Evolutionary conservation across 768 basidiomycete species (phyloP).

Genomic region (Porphyrellus cyaneotinctus): DNA sequence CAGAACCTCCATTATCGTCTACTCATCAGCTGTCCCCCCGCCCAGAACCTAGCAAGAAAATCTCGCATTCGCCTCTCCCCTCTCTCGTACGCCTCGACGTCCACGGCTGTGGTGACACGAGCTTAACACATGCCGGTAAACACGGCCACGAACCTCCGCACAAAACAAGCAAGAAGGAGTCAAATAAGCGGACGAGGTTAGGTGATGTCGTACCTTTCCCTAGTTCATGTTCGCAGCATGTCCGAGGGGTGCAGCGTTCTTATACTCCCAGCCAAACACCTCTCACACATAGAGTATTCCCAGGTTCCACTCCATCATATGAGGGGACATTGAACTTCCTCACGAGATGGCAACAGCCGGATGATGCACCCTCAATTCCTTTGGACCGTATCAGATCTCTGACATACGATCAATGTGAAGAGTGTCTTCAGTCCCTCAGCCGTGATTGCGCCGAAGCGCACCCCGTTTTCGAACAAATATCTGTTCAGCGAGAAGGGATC

Average conservation of each 20-base stretch:
- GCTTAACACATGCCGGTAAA: slow-evolving; percentile 2
- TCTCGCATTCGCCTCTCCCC: slow-evolving; percentile 6
- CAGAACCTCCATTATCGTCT: slow-evolving; percentile 11
- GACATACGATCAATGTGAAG: slow-evolving; percentile 16
- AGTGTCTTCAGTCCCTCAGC: slow-evolving; percentile 9
- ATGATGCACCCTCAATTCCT: not conserved
- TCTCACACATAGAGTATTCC: slow-evolving; percentile 5
- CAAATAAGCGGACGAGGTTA: not conserved
- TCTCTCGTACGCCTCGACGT: not conserved
- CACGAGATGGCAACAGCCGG: not conserved
- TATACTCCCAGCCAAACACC: slow-evolving; percentile 22
- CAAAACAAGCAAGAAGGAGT: slow-evolving; percentile 3
- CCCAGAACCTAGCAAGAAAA: slow-evolving; percentile 7
- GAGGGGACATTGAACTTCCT: slow-evolving; percentile 20
- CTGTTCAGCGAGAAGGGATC: slow-evolving; percentile 15
- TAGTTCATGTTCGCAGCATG: slow-evolving; percentile 49
- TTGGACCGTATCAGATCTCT: slow-evolving; percentile 1
- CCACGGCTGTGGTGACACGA: slow-evolving; percentile 3
- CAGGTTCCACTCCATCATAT: slow-evolving; percentile 1
- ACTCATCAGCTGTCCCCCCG: slow-evolving; percentile 5
- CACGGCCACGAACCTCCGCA: not conserved
- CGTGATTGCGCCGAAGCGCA: slow-evolving; percentile 33
- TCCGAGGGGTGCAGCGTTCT: slow-evolving; percentile 52
- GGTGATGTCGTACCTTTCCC: slow-evolving; percentile 44
- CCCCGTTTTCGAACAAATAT: slow-evolving; percentile 48